Base-by-base conservation (phyloP, 1,284 basidiomycete genomes). In the Cutaneotrichosporon mucoides region DNA sequence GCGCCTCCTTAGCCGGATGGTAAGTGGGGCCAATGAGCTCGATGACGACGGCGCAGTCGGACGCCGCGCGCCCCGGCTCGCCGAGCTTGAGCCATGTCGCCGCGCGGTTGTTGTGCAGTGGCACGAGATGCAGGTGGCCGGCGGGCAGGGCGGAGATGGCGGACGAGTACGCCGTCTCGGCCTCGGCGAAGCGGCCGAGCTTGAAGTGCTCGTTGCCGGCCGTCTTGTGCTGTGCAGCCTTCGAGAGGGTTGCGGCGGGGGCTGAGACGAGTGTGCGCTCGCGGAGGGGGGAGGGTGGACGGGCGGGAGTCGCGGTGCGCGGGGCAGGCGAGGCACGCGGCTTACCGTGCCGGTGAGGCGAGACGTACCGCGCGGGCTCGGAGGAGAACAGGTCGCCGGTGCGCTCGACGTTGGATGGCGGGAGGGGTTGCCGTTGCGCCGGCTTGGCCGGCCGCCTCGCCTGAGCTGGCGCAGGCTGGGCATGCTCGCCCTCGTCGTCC, bases 41-140 rank as follows among this genome's bases (percentile, higher is more conserved):
- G 38, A 84, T 77, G 41, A 83, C 84, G 1, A 74, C 71, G 1
- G 81, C 82, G 67, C 84, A 87, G 75, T 97, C 93, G n/a, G 82
- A 82, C 1, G 84, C 80, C 0, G 88, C 87, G 1, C 83, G 85
- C 1, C 78, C 71, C 50, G 88, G 83, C 59, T 97, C 88, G 3
- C 95, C 95, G 2, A 84, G 88, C 73, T 89, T 91, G 59, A 93
- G 79, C 8, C 89, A 81, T 6, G 89, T 84, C 7, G 90, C 81
- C 0, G 92, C 92, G 9, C 94, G 86, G 72, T 97, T 96, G 76
- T 92, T 96, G 68, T 87, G 81, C n/a, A 97, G 79, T 0, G 89
- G 87, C 1, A 97, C 80, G 37, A 86, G 83, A 13, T 86, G 80
- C 2, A 94, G 75, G 71, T 95, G 91, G 0, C 81, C 81, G 0